A percentile compares a stretch with the other conserved stretches of the same genome.
Evolutionary conservation across 2,329 filamentous ascomycete genomes (phyloP).

Genomic region (Aspergillus sp.): DNA sequence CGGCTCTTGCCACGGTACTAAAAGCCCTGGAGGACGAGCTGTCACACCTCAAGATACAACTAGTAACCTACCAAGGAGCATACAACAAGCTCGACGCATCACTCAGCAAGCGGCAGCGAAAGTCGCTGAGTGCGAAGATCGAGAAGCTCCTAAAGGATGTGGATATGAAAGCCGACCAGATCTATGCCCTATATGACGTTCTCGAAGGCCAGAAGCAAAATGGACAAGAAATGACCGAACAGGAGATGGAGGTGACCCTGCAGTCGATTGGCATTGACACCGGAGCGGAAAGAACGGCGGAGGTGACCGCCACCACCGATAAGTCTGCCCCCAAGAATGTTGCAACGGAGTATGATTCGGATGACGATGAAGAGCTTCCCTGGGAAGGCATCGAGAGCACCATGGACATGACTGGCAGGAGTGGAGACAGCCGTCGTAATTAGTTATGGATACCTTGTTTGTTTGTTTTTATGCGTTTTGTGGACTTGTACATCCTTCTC

Average conservation of each 20-base stretch:
- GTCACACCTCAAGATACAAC: slow-evolving; percentile 69
- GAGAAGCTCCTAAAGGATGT: slow-evolving; percentile 62
- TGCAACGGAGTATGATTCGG: slow-evolving; percentile 26
- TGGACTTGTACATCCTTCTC: neutral
- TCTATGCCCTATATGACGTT: slow-evolving; percentile 81
- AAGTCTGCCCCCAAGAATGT: slow-evolving; percentile 24
- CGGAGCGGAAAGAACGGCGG: slow-evolving; percentile 10
- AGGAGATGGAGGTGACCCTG: slow-evolving; percentile 65
- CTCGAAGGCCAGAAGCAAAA: slow-evolving; percentile 73
- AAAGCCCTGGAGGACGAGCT: slow-evolving; percentile 80
- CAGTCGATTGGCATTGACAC: slow-evolving; percentile 43
- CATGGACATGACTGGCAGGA: slow-evolving; percentile 37
- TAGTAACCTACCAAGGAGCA: slow-evolving; percentile 59
- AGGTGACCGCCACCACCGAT: slow-evolving; percentile 31
- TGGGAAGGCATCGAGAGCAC: slow-evolving; percentile 47
- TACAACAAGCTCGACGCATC: slow-evolving; percentile 69
- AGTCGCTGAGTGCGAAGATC: slow-evolving; percentile 61
- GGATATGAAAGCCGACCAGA: slow-evolving; percentile 73
- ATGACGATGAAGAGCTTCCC: slow-evolving; percentile 40
- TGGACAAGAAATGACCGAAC: slow-evolving; percentile 62
- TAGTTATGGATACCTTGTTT: neutral
- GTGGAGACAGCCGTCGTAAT: slow-evolving; percentile 16
- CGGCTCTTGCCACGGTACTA: slow-evolving; percentile 78
- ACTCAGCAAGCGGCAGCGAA: slow-evolving; percentile 64
- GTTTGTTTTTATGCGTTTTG: neutral